These are phyloP conservation scores for Colletotrichum sp. DNA, from an alignment of 2,329 filamentous ascomycete genomes.

Conservation along the genomic window DNA sequence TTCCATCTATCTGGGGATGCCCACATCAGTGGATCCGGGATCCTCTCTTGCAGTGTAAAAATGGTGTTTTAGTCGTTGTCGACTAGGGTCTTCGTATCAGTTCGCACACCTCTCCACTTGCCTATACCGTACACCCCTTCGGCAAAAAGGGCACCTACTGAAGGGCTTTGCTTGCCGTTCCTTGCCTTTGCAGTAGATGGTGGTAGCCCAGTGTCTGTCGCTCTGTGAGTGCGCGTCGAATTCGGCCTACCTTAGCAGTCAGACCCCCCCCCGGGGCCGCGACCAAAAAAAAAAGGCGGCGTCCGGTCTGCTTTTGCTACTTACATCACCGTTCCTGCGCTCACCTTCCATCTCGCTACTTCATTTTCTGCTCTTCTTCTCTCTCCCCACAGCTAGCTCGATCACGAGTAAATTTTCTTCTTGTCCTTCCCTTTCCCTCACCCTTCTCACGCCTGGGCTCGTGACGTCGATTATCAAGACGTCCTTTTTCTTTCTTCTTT, in stretches of 20 bases:
- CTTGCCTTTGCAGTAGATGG: background rate
- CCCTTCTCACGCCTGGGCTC: background rate
- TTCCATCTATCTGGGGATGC: background rate
- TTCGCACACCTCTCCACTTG: background rate
- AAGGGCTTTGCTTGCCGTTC: background rate
- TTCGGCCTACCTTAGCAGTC: background rate
- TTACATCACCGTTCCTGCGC: slow-evolving; percentile 1
- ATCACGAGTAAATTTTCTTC: slow-evolving; percentile 8
- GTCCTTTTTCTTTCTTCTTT: background rate
- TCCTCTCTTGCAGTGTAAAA: background rate
- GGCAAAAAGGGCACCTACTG: background rate
- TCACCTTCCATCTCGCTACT: background rate
- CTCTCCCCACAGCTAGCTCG: background rate
- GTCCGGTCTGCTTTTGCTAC: background rate
- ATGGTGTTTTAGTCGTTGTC: slow-evolving; percentile 2
- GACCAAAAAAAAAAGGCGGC: background rate
- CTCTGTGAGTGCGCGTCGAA: background rate
- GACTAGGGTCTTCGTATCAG: background rate
- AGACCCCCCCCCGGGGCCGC: background rate
- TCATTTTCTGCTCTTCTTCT: background rate
- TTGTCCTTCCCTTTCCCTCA: background rate
- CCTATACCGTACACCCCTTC: background rate
- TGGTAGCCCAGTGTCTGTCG: background rate
- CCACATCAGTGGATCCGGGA: background rate
- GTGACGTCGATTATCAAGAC: background rate